Conservation (phyloP, 768 basidiomycete species). For the Pleurotus ostreatus region DNA sequence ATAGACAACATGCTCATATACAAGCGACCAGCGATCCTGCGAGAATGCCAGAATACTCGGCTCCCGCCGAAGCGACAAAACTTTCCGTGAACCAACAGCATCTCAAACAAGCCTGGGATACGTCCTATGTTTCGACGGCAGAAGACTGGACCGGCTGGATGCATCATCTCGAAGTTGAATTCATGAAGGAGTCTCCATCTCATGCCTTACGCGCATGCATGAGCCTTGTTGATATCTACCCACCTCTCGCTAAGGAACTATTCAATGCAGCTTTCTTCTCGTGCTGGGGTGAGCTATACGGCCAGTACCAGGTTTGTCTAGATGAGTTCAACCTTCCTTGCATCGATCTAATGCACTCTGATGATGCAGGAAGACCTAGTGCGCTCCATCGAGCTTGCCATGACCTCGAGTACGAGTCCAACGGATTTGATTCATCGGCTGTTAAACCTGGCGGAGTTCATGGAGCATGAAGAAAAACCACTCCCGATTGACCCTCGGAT, state of each 20-base stretch:
- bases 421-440: constrained; percentile 88
- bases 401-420: constrained; percentile 72
- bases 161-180: constrained; percentile 86
- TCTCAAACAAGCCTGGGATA: constrained; percentile 95
- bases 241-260: constrained; percentile 87
- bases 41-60: constrained; percentile 67
- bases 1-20: background rate
- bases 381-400: constrained; percentile 80
- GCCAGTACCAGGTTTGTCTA: constrained; percentile 83
- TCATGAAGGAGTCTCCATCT: constrained; percentile 97
- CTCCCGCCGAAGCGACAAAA: constrained; percentile 81
- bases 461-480: constrained; percentile 98
- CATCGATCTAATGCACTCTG: no score
- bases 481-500: constrained; percentile 91
- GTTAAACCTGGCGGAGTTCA: constrained; percentile 94
- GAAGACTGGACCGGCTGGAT: constrained; percentile 98
- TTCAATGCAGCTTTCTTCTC: constrained; percentile 99
- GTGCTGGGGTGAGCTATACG: constrained; percentile 95
- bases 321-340: no score
- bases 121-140: constrained; percentile 64
- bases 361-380: constrained; percentile 83
- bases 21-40: constrained; percentile 46
- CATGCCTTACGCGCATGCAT: constrained; percentile 97
- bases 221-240: constrained; percentile 87
- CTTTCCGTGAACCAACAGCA: constrained; percentile 96